Conservation (phyloP, 139 green algal genomes). For the Micractinium sp. region DNA sequence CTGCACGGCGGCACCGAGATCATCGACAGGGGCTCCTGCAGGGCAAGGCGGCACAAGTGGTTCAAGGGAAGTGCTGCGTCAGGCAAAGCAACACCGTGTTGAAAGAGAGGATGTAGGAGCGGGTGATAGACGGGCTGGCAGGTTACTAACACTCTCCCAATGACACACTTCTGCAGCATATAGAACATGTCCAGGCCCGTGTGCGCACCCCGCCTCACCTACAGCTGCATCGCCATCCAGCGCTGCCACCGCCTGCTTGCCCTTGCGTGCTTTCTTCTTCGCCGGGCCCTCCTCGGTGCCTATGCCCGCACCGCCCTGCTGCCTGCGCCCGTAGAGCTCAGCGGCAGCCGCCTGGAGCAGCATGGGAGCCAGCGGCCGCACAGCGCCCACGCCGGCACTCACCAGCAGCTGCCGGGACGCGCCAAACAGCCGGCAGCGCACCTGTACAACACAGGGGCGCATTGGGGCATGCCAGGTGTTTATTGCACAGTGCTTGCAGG, state of each 20-base stretch:
- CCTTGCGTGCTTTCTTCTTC: slow-evolving; percentile 39
- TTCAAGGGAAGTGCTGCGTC: background rate
- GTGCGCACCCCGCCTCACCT: background rate
- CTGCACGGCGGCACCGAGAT: slow-evolving; percentile 24
- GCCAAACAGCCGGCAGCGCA: slow-evolving; percentile 45
- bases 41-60: no score
- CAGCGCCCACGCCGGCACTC: slow-evolving; percentile 39
- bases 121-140: no score
- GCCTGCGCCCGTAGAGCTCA: slow-evolving; percentile 61
- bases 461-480: no score
- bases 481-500: no score
- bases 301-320: background rate
- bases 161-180: no score
- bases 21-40: slow-evolving; percentile 18
- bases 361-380: slow-evolving; percentile 34
- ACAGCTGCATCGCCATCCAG: background rate
- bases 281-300: background rate
- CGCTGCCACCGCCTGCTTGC: slow-evolving; percentile 35
- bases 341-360: slow-evolving; percentile 21
- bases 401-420: slow-evolving; percentile 37
- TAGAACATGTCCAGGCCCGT: no score
- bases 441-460: background rate
- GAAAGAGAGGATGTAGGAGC: no score
- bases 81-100: background rate
- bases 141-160: no score